A percentile compares a stretch with the other conserved stretches of the same genome.
Evolutionary conservation across 805 yeast genomes (phyloP).

Genomic region (Kluyveromyces wickerhamii): DNA sequence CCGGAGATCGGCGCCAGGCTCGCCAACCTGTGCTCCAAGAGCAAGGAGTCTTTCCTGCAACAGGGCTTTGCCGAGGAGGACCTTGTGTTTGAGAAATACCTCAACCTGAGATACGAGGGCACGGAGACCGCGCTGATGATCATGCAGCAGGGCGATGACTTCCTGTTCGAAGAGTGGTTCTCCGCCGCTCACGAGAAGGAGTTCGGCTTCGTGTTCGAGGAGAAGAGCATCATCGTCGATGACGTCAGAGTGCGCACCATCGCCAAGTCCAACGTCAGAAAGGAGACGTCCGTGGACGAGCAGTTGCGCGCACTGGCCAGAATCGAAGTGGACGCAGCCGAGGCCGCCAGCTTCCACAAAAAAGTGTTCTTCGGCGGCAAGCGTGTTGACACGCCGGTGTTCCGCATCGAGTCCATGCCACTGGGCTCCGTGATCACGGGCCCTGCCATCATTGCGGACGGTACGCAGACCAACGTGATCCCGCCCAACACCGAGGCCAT

Average conservation of each 20-base stretch:
- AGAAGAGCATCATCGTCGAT: constrained; percentile 54
- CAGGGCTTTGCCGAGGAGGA: constrained; percentile 48
- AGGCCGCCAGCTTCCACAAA: constrained; percentile 32
- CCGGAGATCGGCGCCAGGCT: constrained; percentile 38
- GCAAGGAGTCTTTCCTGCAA: constrained; percentile 32
- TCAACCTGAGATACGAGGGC: constrained; percentile 78
- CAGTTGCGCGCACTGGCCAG: constrained; percentile 38
- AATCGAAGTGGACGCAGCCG: constrained; percentile 18
- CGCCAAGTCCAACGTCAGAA: constrained; percentile 46
- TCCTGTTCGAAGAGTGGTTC: constrained; percentile 40
- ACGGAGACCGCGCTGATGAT: constrained; percentile 86
- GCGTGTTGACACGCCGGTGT: constrained; percentile 46
- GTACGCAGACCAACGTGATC: constrained; percentile 71
- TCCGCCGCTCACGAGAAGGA: constrained; percentile 53
- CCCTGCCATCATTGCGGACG: constrained; percentile 73
- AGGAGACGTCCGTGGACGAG: constrained; percentile 40
- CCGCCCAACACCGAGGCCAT: constrained; percentile 54
- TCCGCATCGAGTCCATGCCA: constrained; percentile 42
- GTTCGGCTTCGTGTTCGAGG: constrained; percentile 60
- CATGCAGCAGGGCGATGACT: constrained; percentile 19
- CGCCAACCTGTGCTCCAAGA: constrained; percentile 35
- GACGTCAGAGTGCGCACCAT: constrained; percentile 69
- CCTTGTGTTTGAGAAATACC: constrained; percentile 51
- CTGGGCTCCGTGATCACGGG: constrained; percentile 52
- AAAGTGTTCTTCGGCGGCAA: constrained; percentile 50